Base-by-base conservation (phyloP, 345 rosid species). In the Hibiscus syriacus region DNA sequence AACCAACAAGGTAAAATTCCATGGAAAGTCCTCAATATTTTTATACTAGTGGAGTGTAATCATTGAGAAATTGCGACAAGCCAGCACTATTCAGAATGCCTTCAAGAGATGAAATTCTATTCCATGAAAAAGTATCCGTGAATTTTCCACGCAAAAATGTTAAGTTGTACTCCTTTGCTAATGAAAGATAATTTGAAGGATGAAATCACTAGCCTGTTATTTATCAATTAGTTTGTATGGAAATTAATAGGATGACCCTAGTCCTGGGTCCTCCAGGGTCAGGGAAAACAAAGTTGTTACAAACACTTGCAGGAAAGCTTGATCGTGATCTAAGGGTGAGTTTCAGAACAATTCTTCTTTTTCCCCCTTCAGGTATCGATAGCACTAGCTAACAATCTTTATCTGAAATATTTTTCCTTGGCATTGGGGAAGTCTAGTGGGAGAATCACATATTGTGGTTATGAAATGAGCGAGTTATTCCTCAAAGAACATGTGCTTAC, bases 221-320 rank as follows among this genome's bases (percentile, higher is more conserved):
- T 30, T 30, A 30, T 2, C 34, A 36, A 36, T 36, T 36, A 36
- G 9, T 36, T 36, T 36, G 39, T 8, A 30, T 36, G 66, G 55
- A 56, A 32, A n/a, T 30, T 60, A 79, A 22, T 80, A 92, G 98
- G 90, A 78, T 92, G 90, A 81, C 94, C 3, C 83, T 90, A 30
- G 76, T 92, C 62, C 86, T 92, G 17, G 98, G 98, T 62, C 98
- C 97, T 29, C 98, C 98, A 2, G 82, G 82, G 0, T 81, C 98
- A 6, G 97, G 98, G 65, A 92, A 92, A 80, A 87, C 98, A 62
- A 90, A 96, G 41, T 63, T 88, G 50, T 58, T 92, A 74, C 81
- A 73, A 41, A 96, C 89, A 60, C 87, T 92, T 59, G 93, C 90
- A 0, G 85, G 90, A 41, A 88, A 86, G 74, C 92, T 87, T 2